These are phyloP conservation scores for Celoporthe dispersa DNA, from an alignment of 2,329 filamentous ascomycete genomes.

Conservation along the genomic window DNA sequence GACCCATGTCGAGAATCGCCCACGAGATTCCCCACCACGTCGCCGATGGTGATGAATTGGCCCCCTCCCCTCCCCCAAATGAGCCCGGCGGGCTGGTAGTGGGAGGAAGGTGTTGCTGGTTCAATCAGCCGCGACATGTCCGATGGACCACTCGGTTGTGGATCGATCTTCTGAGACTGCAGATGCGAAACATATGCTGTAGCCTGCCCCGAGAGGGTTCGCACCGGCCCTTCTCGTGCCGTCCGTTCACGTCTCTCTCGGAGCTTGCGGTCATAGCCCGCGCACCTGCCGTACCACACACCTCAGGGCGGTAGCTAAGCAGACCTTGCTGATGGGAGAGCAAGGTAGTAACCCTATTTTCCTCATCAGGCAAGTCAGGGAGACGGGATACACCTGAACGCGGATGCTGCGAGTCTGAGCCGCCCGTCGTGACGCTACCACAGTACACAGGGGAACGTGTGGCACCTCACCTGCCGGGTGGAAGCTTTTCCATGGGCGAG, in stretches of 20 bases:
- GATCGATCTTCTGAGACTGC: neutral
- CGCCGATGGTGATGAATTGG: neutral
- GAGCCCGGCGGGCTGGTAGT: neutral
- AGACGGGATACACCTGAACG: conserved; percentile 4
- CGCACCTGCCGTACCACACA: conserved; percentile 6
- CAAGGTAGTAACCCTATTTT: conserved; percentile 11
- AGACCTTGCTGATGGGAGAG: conserved; percentile 5
- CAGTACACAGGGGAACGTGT: neutral
- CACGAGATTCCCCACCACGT: conserved; percentile 6
- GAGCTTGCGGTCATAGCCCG: conserved; percentile 16
- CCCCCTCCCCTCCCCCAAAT: neutral
- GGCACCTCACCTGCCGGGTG: conserved; percentile 18
- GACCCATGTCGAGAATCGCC: conserved; percentile 16
- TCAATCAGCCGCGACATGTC: conserved; percentile 1
- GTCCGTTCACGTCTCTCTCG: conserved; percentile 18
- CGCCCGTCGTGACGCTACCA: conserved; percentile 20
- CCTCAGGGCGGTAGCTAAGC: conserved; percentile 15
- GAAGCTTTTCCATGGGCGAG: conserved; percentile 22
- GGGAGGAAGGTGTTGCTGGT: neutral
- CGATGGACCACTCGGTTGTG: conserved; percentile 1
- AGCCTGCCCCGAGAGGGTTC: neutral
- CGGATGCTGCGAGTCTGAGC: conserved; percentile 6
- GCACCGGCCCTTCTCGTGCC: neutral
- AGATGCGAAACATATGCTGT: neutral
- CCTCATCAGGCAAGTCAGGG: conserved; percentile 13